Percentiles rank a stretch among this genome's conserved stretches.
Conservation (phyloP, 306 rosid genomes). For the Cucurbita maxima region DNA sequence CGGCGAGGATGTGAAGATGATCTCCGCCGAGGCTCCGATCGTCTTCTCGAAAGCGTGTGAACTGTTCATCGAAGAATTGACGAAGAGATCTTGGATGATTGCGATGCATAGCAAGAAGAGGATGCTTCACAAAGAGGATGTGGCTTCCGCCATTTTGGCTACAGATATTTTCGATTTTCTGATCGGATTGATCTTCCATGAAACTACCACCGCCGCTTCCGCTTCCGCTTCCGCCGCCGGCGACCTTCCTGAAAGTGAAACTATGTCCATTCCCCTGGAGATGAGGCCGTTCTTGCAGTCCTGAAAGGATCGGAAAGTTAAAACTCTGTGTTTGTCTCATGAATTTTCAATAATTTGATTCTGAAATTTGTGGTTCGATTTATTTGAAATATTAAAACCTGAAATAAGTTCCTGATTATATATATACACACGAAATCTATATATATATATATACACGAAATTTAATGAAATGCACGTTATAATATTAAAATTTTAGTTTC, state of each 20-base stretch:
- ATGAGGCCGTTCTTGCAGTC: too few species aligned
- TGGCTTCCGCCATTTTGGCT: conserved; percentile 46
- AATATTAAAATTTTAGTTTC: too few species aligned
- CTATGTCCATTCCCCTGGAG: background rate
- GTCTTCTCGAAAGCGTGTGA: conserved; percentile 74
- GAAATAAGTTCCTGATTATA: too few species aligned
- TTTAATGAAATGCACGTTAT: too few species aligned
- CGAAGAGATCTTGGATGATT: conserved; percentile 49
- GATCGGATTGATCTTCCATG: conserved; percentile 33
- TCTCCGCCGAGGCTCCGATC: conserved; percentile 59
- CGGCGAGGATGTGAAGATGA: conserved; percentile 57
- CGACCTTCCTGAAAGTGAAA: background rate
- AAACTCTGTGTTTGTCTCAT: background rate
- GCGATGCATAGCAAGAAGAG: conserved; percentile 49
- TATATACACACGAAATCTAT: too few species aligned
- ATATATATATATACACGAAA: background rate
- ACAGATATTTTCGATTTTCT: conserved; percentile 61
- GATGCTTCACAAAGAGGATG: conserved; percentile 52
- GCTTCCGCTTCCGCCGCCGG: background rate
- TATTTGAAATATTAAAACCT: background rate
- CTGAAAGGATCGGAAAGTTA: background rate
- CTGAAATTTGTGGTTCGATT: background rate
- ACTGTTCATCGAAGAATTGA: conserved; percentile 46
- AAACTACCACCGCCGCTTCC: background rate
- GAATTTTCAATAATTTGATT: background rate